Evolutionary conservation across 176 grass and related monocot species (phyloP).

Genomic region (Triticum dicoccoides): DNA sequence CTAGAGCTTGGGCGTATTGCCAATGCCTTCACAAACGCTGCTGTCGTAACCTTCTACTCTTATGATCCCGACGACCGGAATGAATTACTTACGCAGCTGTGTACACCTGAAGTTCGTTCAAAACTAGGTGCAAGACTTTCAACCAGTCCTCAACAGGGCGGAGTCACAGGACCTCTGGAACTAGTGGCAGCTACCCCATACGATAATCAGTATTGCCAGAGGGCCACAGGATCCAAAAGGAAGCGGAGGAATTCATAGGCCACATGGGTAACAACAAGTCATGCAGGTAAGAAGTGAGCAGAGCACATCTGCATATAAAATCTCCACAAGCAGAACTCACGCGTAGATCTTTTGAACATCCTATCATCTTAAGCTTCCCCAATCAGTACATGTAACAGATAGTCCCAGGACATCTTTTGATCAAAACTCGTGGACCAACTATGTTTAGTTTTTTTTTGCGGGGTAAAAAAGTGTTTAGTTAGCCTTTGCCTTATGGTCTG

Average conservation of each 20-base stretch:
- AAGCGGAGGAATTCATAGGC: background rate
- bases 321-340: too few relatives aligned
- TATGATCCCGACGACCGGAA: conserved; percentile 20
- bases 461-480: background rate
- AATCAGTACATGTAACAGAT: background rate
- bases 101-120: conserved; percentile 41
- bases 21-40: conserved; percentile 27
- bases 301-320: too few relatives aligned
- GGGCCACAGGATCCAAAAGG: background rate
- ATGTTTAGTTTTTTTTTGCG: background rate
- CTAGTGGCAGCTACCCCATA: too few relatives aligned
- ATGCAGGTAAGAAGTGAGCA: background rate
- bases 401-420: background rate
- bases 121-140: conserved; percentile 34
- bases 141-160: conserved; percentile 11
- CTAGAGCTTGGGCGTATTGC: conserved; percentile 38
- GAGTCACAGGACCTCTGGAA: background rate
- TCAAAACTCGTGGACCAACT: background rate
- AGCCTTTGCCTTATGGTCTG: background rate
- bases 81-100: conserved; percentile 40
- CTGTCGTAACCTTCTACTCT: conserved; percentile 10
- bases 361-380: too few relatives aligned
- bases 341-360: too few relatives aligned
- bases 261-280: background rate
- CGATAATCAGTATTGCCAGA: too few relatives aligned